These are phyloP conservation scores for Gracilaria domingensis DNA, from an alignment of 23 red algal species.

Conservation along the genomic window DNA sequence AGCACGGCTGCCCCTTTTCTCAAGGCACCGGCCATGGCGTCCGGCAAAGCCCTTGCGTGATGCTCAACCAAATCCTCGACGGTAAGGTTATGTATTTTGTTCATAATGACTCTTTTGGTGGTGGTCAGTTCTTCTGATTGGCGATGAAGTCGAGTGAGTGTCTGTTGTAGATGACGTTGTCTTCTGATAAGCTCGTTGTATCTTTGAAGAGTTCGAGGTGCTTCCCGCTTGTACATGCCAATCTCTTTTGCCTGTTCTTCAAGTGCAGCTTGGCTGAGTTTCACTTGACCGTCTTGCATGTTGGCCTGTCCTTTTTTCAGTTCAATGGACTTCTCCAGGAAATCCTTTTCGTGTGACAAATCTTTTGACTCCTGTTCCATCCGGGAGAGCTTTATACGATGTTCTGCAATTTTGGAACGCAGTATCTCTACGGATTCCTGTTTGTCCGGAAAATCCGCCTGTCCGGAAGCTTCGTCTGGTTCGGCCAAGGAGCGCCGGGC, in stretches of 20 bases:
- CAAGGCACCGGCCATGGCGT: slow-evolving; percentile 69
- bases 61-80: slow-evolving; percentile 65
- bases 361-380: slow-evolving; percentile 64
- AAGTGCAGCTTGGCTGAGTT: slow-evolving; percentile 63
- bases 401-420: slow-evolving; percentile 41
- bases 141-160: slow-evolving; percentile 45
- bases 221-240: slow-evolving; percentile 57
- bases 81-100: slow-evolving; percentile 63
- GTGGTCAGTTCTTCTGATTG: slow-evolving; percentile 55
- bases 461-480: background rate
- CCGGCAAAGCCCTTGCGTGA: slow-evolving; percentile 58
- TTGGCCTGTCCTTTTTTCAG: slow-evolving; percentile 60
- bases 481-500: slow-evolving; percentile 2
- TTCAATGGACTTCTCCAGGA: slow-evolving; percentile 64
- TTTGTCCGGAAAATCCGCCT: background rate
- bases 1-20: slow-evolving; percentile 66
- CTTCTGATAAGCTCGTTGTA: slow-evolving; percentile 63
- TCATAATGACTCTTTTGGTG: slow-evolving; percentile 44
- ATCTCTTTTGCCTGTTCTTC: slow-evolving; percentile 66
- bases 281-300: slow-evolving; percentile 75
- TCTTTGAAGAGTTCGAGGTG: slow-evolving; percentile 41
- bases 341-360: slow-evolving; percentile 46
- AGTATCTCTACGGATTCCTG: background rate
- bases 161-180: slow-evolving; percentile 59
- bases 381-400: slow-evolving; percentile 41